These are phyloP conservation scores for Camelina laxa DNA, from an alignment of 345 rosid species.

Conservation along the genomic window DNA sequence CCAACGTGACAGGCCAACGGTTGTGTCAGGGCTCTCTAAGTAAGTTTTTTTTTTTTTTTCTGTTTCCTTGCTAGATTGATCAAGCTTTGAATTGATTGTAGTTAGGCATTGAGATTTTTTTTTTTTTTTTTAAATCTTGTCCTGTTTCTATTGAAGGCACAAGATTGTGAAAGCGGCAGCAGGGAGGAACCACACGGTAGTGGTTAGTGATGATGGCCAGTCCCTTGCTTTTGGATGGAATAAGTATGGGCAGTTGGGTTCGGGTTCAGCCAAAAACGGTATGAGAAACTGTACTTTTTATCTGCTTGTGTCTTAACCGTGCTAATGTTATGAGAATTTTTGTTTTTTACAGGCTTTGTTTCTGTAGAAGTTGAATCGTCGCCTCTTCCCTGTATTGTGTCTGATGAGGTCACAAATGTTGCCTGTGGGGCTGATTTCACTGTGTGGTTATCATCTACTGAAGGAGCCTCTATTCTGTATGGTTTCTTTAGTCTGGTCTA, in stretches of 20 bases:
- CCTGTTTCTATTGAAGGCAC: slow-evolving; percentile 55
- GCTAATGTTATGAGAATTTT: not conserved
- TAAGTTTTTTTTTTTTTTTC: slow-evolving; percentile 39
- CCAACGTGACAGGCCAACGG: slow-evolving; percentile 90
- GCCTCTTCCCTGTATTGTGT: slow-evolving; percentile 79
- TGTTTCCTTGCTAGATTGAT: not conserved
- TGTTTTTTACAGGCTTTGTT: slow-evolving; percentile 26
- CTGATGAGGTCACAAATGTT: slow-evolving; percentile 73
- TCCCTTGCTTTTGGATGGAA: slow-evolving; percentile 97
- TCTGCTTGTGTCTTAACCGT: not conserved
- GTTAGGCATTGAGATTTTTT: slow-evolving; percentile 13
- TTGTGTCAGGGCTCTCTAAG: slow-evolving; percentile 92
- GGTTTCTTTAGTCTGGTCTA: slow-evolving; percentile 54
- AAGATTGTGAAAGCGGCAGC: slow-evolving; percentile 73
- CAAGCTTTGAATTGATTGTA: not conserved
- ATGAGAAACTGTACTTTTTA: slow-evolving; percentile 3
- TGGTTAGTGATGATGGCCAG: slow-evolving; percentile 75
- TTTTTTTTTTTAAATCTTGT: too few relatives aligned
- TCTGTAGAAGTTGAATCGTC: slow-evolving; percentile 72
- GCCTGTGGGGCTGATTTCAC: slow-evolving; percentile 97
- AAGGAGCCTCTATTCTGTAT: slow-evolving; percentile 95
- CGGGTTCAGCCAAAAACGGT: slow-evolving; percentile 83
- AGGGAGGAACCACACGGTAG: slow-evolving; percentile 84
- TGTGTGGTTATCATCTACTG: slow-evolving; percentile 85
- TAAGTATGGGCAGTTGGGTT: slow-evolving; percentile 94